phyloP scores from a whole-genome alignment of 192 early-diverging fungal genomes.

The Entomortierella parvispora region DNA sequence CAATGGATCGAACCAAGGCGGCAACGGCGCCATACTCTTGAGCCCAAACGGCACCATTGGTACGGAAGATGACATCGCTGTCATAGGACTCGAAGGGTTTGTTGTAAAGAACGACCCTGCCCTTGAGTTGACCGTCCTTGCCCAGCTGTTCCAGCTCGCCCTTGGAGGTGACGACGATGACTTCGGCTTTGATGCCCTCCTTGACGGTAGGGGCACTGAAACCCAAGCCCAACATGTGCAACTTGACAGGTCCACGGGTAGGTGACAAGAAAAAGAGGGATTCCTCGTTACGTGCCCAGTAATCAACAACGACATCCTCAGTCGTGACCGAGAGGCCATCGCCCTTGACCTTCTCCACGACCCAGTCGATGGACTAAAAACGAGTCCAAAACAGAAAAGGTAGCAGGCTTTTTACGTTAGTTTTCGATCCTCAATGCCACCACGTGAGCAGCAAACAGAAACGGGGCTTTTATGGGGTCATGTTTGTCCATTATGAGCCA shows the following conservation, averaged over 20 bases:
- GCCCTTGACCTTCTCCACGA: constrained; percentile 54
- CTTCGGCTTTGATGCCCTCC: constrained; percentile 52
- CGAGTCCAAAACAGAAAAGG: background rate
- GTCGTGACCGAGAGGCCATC: constrained; percentile 61
- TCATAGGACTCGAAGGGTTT: constrained; percentile 47
- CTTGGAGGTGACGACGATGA: constrained; percentile 62
- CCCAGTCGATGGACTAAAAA: constrained; percentile 60
- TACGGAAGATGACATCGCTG: constrained; percentile 23
- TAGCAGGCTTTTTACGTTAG: background rate
- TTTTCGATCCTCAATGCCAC: background rate
- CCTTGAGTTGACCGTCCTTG: constrained; percentile 48
- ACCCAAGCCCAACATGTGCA: constrained; percentile 64
- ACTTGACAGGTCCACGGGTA: constrained; percentile 57
- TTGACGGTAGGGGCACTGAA: constrained; percentile 54
- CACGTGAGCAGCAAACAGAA: too few species aligned
- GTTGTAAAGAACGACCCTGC: constrained; percentile 64
- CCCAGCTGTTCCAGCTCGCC: constrained; percentile 59
- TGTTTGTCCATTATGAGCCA: background rate
- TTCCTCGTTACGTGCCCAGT: constrained; percentile 64
- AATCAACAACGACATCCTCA: constrained; percentile 63
- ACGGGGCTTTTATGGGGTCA: background rate
- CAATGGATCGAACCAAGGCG: constrained; percentile 61
- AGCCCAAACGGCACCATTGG: constrained; percentile 37
- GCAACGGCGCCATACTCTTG: constrained; percentile 63
- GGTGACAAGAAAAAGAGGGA: constrained; percentile 60